Evolutionary conservation across 129 eudicot genomes (phyloP), one percentile per base, ranked within the genome.

Genomic region (Gnaphalium uliginosum): DNA sequence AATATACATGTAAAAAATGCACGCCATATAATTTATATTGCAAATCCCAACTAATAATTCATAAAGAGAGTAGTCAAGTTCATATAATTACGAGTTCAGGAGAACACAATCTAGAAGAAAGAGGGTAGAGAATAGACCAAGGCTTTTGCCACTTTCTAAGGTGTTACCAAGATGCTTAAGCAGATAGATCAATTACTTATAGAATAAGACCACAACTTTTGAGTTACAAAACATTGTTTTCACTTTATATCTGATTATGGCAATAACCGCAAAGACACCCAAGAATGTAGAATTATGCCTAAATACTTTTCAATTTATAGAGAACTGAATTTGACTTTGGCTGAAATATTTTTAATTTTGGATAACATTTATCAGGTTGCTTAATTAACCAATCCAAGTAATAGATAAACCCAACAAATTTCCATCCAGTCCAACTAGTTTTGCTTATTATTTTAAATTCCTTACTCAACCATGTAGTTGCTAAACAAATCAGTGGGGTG

Each of bases 61-160:
- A 75, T 24, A 67, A 43, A 72, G 66, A 75, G 50, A 26, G 77
- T 68, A 85, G 67, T 48, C 69, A 78, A 26, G 81, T 39, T 39
- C 29, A 37, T 58, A 21, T 10, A 60, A 9, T 39, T 60, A 59
- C 19, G 10, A 32, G 15, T 41, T 59, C 37, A 59, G 21, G 6
- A 56, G 21, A 33, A 58, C 58, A 23, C 5, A 24, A 35, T n/a
- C 29, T 39, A 11, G 63, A 57, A 4, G 8, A 56, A 21, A 56
- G 4, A 0, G 25, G n/a, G 23, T n/a, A 19, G 26, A 56, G 51
- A 50, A 2, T n/a, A 37, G 69, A 64, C 66, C 29, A 27, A 50
- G 84, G 63, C 53, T 46, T 60, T 37, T 76, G 56, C 25, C 74
- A 62, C 62, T 57, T 19, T 3, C 13, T 57, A 0, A 57, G 13